Evolutionary conservation across 148 eudicot species (phyloP).

Genomic region (Dysphania ambrosioides): DNA sequence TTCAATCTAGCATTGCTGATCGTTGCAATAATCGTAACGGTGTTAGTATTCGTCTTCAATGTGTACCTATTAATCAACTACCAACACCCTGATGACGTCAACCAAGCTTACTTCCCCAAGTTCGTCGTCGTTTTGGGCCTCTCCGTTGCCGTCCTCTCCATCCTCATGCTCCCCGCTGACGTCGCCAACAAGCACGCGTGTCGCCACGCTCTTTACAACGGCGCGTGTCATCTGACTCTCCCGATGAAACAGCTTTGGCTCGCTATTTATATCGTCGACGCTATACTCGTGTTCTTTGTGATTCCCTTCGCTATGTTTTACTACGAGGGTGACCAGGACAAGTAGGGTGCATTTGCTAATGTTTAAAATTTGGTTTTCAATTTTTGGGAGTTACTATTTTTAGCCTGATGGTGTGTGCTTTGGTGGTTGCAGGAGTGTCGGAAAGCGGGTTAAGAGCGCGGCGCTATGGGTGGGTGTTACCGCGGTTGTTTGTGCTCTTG

Average conservation of each 20-base stretch:
- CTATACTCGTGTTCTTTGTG: slow-evolving; percentile 78
- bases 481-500: slow-evolving; percentile 69
- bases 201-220: slow-evolving; percentile 79
- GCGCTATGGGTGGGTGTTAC: slow-evolving; percentile 67
- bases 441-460: slow-evolving; percentile 77
- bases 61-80: slow-evolving; percentile 84
- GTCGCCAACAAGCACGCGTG: slow-evolving; percentile 98
- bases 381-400: background rate
- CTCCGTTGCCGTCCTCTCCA: slow-evolving; percentile 81
- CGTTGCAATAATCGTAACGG: slow-evolving; percentile 72
- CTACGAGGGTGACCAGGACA: slow-evolving; percentile 98
- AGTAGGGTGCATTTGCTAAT: slow-evolving; percentile 34
- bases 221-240: slow-evolving; percentile 83
- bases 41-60: slow-evolving; percentile 78
- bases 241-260: slow-evolving; percentile 98
- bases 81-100: slow-evolving; percentile 91
- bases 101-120: slow-evolving; percentile 95
- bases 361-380: background rate
- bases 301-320: slow-evolving; percentile 95
- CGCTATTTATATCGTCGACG: slow-evolving; percentile 71
- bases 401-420: background rate
- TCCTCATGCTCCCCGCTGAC: slow-evolving; percentile 93
- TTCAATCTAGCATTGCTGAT: slow-evolving; percentile 90
- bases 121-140: slow-evolving; percentile 94
- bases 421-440: slow-evolving; percentile 49